Evolutionary conservation across 2,329 filamentous ascomycete genomes (phyloP).

Genomic region (Zalaria sp.): DNA sequence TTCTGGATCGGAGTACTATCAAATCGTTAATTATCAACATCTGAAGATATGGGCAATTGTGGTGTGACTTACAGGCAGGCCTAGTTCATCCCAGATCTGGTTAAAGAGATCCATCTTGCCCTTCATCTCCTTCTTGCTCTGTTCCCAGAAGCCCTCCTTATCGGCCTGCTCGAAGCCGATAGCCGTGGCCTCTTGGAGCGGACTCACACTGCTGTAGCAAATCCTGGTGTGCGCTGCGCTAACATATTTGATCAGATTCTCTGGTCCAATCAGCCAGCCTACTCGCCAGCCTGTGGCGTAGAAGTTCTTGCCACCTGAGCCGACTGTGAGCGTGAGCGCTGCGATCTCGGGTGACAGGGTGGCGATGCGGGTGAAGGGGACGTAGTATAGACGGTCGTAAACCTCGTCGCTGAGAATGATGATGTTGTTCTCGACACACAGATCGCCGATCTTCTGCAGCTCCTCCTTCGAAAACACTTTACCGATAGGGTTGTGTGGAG

Average conservation of each 20-base stretch:
- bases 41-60: background rate
- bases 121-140: slow-evolving; percentile 76
- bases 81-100: slow-evolving; percentile 38
- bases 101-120: slow-evolving; percentile 80
- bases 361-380: slow-evolving; percentile 83
- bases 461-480: slow-evolving; percentile 85
- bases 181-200: slow-evolving; percentile 84
- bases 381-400: slow-evolving; percentile 90
- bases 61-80: slow-evolving; percentile 21
- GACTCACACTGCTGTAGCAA: slow-evolving; percentile 87
- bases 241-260: slow-evolving; percentile 81
- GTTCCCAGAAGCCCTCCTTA: slow-evolving; percentile 71
- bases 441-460: slow-evolving; percentile 67
- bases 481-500: slow-evolving; percentile 86
- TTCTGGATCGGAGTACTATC: slow-evolving; percentile 72
- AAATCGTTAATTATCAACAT: background rate
- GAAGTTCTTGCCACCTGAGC: slow-evolving; percentile 95
- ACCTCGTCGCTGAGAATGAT: slow-evolving; percentile 57
- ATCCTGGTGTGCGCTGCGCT: slow-evolving; percentile 88
- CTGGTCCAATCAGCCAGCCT: slow-evolving; percentile 83
- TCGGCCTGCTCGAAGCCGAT: slow-evolving; percentile 91
- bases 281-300: slow-evolving; percentile 97
- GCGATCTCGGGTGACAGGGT: slow-evolving; percentile 85
- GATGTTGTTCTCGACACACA: slow-evolving; percentile 86
- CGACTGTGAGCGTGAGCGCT: slow-evolving; percentile 78